Percentiles rank a stretch among this genome's conserved stretches.
Conservation (phyloP, 345 rosid species). For the Hibiscus trionum region DNA sequence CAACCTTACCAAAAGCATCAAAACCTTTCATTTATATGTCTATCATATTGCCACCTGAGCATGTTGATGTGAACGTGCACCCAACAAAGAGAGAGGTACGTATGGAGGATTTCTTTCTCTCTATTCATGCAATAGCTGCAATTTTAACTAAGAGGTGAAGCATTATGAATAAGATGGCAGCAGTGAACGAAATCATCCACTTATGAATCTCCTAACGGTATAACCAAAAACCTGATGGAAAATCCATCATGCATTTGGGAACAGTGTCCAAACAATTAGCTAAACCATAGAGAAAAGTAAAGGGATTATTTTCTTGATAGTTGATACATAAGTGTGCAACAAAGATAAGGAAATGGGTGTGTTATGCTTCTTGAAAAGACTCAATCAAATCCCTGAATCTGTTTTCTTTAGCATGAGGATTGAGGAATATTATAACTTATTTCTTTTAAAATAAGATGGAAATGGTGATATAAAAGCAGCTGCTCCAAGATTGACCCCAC, state of each 20-base stretch:
- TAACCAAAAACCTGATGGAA: neutral
- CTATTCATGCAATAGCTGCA: neutral
- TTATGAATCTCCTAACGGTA: neutral
- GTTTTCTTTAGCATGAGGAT: neutral
- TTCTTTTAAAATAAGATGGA: neutral
- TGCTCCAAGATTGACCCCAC: neutral
- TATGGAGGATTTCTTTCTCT: conserved; percentile 11
- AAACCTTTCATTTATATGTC: conserved; percentile 92
- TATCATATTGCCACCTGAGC: conserved; percentile 72
- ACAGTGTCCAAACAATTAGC: neutral
- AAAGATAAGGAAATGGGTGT: neutral
- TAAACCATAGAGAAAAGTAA: neutral
- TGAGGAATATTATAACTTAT: neutral
- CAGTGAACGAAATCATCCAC: neutral
- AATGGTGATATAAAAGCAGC: neutral
- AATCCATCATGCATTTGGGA: neutral
- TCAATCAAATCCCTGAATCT: neutral
- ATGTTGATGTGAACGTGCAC: conserved; percentile 94
- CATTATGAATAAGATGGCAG: neutral
- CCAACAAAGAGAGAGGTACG: conserved; percentile 91
- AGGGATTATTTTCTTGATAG: neutral
- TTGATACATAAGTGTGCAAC: neutral
- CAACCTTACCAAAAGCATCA: conserved; percentile 89
- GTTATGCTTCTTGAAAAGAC: neutral
- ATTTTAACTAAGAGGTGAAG: neutral